Conservation (phyloP, 2,329 filamentous ascomycete species). For the Ophiocordyceps robertsii region DNA sequence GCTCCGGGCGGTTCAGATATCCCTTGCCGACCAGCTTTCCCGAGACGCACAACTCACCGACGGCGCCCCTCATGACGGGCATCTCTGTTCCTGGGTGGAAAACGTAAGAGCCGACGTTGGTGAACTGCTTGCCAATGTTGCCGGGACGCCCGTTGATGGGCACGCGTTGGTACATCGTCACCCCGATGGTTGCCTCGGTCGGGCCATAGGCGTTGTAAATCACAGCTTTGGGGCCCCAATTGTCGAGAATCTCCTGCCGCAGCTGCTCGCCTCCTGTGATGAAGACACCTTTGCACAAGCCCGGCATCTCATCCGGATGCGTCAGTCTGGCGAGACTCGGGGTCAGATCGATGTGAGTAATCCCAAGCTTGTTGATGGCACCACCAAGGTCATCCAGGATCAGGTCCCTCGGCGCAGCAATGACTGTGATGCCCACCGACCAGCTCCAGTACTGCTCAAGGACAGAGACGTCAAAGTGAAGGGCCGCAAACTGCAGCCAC, state of each 20-base stretch:
- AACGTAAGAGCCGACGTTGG: conserved; percentile 77
- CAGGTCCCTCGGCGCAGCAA: conserved; percentile 69
- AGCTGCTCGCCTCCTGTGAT: conserved; percentile 85
- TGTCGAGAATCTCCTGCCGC: conserved; percentile 77
- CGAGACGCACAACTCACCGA: conserved; percentile 82
- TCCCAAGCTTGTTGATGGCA: conserved; percentile 55
- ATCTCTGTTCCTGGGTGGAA: conserved; percentile 53
- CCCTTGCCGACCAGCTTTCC: conserved; percentile 81
- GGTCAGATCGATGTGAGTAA: conserved; percentile 87
- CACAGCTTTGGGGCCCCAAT: conserved; percentile 65
- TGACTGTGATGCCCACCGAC: conserved; percentile 77
- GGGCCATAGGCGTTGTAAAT: conserved; percentile 92
- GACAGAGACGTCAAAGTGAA: conserved; percentile 90
- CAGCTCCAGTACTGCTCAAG: conserved; percentile 94
- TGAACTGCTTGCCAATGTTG: conserved; percentile 79
- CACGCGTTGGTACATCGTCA: conserved; percentile 79
- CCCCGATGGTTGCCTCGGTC: conserved; percentile 85
- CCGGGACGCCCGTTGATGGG: conserved; percentile 65
- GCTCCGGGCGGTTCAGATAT: conserved; percentile 67
- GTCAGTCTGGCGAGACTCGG: conserved; percentile 72
- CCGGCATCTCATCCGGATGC: conserved; percentile 68
- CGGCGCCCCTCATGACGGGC: conserved; percentile 62
- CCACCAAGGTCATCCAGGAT: conserved; percentile 72
- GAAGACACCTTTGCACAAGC: conserved; percentile 69
- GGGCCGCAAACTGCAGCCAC: conserved; percentile 87